phyloP scores from a whole-genome alignment of 148 eudicot species.

The Diospyros kaki region DNA sequence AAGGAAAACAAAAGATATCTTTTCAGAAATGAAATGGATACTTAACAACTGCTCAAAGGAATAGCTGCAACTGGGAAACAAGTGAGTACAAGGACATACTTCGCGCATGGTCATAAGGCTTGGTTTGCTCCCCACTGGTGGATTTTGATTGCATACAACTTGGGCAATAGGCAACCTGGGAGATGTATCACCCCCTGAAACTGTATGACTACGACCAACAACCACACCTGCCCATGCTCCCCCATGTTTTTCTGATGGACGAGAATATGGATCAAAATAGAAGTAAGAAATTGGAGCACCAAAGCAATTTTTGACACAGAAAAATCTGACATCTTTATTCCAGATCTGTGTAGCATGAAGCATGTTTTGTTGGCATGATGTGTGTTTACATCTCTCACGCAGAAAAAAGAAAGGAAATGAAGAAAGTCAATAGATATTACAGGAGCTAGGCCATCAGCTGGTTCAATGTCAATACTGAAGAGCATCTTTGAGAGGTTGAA shows the following conservation, averaged over 20 bases:
- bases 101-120: conserved; percentile 94
- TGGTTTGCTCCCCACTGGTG: conserved; percentile 90
- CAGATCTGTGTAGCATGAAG: conserved; percentile 44
- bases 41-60: background rate
- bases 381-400: background rate
- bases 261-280: conserved; percentile 92
- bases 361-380: background rate
- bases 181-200: conserved; percentile 55
- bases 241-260: conserved; percentile 85
- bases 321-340: conserved; percentile 71
- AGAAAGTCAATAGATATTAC: conserved; percentile 3
- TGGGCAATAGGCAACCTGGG: conserved; percentile 84
- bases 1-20: background rate
- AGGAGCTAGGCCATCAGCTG: conserved; percentile 20
- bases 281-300: conserved; percentile 74
- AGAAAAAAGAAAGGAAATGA: background rate
- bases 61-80: too few relatives aligned
- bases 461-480: conserved; percentile 15
- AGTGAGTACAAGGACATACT: conserved; percentile 36
- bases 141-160: conserved; percentile 92
- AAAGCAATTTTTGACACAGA: conserved; percentile 59
- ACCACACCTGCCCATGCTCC: conserved; percentile 97
- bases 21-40: background rate
- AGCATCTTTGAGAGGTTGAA: conserved; percentile 14
- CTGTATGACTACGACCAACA: conserved; percentile 67